phyloP scores from a whole-genome alignment of 805 yeast genomes.

The Candida tibetensis region DNA sequence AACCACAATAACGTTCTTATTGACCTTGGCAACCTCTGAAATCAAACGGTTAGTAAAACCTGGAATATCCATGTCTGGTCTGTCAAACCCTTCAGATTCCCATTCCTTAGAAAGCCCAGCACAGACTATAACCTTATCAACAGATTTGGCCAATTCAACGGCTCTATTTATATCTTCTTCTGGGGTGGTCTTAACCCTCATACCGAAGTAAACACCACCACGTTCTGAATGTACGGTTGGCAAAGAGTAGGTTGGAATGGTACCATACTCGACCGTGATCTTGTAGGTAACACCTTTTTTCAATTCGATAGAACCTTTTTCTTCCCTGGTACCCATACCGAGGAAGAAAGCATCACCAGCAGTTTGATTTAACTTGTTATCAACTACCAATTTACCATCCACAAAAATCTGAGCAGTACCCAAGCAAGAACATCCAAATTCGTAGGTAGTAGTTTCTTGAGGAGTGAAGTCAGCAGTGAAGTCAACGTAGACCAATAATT shows the following conservation, averaged over 20 bases:
- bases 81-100: constrained; percentile 61
- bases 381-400: constrained; percentile 52
- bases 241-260: constrained; percentile 39
- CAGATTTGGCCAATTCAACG: constrained; percentile 45
- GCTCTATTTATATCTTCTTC: constrained; percentile 35
- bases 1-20: constrained; percentile 51
- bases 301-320: constrained; percentile 33
- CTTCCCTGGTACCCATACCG: constrained; percentile 55
- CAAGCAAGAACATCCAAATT: constrained; percentile 49
- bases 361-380: constrained; percentile 52
- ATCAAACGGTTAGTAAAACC: constrained; percentile 46
- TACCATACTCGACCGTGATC: constrained; percentile 49
- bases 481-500: constrained; percentile 39
- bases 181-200: constrained; percentile 16
- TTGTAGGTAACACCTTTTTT: constrained; percentile 46
- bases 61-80: constrained; percentile 51
- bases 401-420: constrained; percentile 58
- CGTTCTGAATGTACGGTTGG: constrained; percentile 13
- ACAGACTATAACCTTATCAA: constrained; percentile 51
- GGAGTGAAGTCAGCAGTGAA: constrained; percentile 45
- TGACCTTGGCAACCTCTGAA: constrained; percentile 42
- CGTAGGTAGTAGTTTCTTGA: constrained; percentile 46
- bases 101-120: constrained; percentile 54
- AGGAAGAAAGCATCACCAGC: constrained; percentile 50
- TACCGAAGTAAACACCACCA: constrained; percentile 27